These are phyloP conservation scores for Boletus pseudo-olivaceus DNA, from an alignment of 768 basidiomycete genomes.

Conservation along the genomic window DNA sequence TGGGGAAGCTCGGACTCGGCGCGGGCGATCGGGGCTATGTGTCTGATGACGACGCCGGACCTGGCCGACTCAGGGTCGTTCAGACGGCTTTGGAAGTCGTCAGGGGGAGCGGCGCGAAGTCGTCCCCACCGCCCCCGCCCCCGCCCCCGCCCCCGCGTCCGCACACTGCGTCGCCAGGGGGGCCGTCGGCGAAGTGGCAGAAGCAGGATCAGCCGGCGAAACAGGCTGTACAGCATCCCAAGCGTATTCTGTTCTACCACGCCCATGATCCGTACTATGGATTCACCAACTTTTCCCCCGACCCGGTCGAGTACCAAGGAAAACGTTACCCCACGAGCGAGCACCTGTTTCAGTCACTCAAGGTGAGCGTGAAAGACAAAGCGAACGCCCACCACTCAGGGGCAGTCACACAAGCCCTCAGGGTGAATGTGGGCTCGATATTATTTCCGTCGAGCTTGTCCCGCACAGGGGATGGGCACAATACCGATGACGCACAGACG, in stretches of 20 bases:
- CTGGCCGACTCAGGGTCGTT: constrained; percentile 22
- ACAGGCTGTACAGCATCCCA: constrained; percentile 7
- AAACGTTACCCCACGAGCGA: constrained; percentile 44
- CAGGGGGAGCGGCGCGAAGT: constrained; percentile 6
- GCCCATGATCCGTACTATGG: constrained; percentile 35
- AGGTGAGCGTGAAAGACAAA: constrained; percentile 22
- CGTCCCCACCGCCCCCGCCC: constrained; percentile 7
- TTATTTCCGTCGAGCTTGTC: neutral
- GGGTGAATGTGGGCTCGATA: neutral
- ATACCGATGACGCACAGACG: constrained; percentile 11
- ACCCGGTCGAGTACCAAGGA: constrained; percentile 38
- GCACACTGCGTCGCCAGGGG: constrained; percentile 20
- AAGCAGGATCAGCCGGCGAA: constrained; percentile 1
- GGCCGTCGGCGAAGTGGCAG: constrained; percentile 5
- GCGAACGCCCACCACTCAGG: neutral
- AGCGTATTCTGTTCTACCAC: constrained; percentile 32
- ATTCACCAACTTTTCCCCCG: constrained; percentile 44
- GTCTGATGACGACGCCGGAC: constrained; percentile 26
- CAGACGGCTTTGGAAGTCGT: constrained; percentile 27
- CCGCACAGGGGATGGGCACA: constrained; percentile 3
- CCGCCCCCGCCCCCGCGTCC: constrained; percentile 19
- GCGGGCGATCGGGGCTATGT: constrained; percentile 28
- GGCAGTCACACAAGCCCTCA: neutral
- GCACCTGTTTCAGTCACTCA: constrained; percentile 47
- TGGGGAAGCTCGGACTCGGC: constrained; percentile 21